Percentiles rank a stretch among this genome's conserved stretches.
These are phyloP conservation scores for Aspergillus awamori DNA, from an alignment of 2,329 filamentous ascomycete species.

Conservation along the genomic window DNA sequence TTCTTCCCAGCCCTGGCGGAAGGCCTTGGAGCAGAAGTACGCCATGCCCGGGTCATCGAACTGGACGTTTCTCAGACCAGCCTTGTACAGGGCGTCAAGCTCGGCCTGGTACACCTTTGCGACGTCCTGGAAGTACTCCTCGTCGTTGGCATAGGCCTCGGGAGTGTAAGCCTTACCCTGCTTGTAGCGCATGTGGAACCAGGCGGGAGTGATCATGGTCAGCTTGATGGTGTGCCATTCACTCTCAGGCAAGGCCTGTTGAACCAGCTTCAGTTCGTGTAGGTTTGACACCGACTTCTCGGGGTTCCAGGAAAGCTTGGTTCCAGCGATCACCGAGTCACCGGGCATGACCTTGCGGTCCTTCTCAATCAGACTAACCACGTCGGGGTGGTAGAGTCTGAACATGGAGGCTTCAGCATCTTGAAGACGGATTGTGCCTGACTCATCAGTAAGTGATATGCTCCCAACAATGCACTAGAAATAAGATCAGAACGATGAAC, in stretches of 20 bases:
- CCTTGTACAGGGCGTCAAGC: neutral
- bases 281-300: constrained; percentile 22
- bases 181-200: constrained; percentile 9
- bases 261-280: constrained; percentile 4
- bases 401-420: constrained; percentile 32
- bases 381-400: constrained; percentile 31
- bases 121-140: constrained; percentile 5
- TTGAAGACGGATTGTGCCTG: constrained; percentile 30
- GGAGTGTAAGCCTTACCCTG: constrained; percentile 5
- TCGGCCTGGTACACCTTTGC: constrained; percentile 5
- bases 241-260: constrained; percentile 4
- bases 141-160: constrained; percentile 1
- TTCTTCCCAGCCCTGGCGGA: neutral
- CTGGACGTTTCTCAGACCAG: constrained; percentile 6
- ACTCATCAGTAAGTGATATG: neutral
- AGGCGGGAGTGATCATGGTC: constrained; percentile 8
- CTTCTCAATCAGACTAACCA: constrained; percentile 31
- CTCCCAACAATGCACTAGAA: too few species aligned
- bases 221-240: constrained; percentile 4
- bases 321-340: constrained; percentile 30
- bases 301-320: constrained; percentile 26
- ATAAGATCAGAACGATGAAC: neutral
- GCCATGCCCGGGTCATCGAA: constrained; percentile 6
- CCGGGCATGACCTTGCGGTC: constrained; percentile 32
- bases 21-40: constrained; percentile 5